Conservation (phyloP, 2,329 filamentous ascomycete species). For the Diaporthe capsici region DNA sequence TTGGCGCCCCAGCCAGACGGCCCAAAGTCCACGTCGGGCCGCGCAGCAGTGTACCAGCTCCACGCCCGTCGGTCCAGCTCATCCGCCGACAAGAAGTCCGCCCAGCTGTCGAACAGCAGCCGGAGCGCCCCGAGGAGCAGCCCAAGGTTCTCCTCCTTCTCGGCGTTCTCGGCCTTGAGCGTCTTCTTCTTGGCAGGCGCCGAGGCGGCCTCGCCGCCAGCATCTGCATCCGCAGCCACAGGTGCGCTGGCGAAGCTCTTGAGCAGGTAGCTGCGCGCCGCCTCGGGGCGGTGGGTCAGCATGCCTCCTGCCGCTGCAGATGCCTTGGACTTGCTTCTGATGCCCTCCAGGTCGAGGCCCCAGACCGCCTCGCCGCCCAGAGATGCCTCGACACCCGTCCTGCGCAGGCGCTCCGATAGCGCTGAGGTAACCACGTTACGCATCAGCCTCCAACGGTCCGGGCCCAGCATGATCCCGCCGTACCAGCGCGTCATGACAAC, state of each 20-base stretch:
- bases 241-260: constrained; percentile 70
- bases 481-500: constrained; percentile 75
- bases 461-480: constrained; percentile 72
- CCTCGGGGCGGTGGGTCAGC: constrained; percentile 81
- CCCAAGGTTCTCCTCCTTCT: constrained; percentile 79
- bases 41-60: constrained; percentile 83
- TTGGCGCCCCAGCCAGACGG: constrained; percentile 88
- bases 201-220: constrained; percentile 43
- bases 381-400: constrained; percentile 56
- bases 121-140: constrained; percentile 80
- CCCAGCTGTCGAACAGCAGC: constrained; percentile 82
- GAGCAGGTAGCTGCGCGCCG: constrained; percentile 71
- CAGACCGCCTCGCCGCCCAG: constrained; percentile 70
- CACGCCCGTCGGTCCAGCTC: constrained; percentile 85
- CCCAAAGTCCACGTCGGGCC: constrained; percentile 82
- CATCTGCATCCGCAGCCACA: constrained; percentile 35
- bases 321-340: constrained; percentile 56
- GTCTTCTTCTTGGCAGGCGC: constrained; percentile 65
- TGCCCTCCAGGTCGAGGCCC: constrained; percentile 70
- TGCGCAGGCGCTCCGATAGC: constrained; percentile 64
- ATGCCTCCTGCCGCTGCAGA: constrained; percentile 64
- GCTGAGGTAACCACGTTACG: constrained; percentile 68
- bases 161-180: constrained; percentile 63
- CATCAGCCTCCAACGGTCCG: constrained; percentile 75
- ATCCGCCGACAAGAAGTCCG: constrained; percentile 68